Conservation (phyloP, 257 asterid species). For the Ilex asprella region DNA sequence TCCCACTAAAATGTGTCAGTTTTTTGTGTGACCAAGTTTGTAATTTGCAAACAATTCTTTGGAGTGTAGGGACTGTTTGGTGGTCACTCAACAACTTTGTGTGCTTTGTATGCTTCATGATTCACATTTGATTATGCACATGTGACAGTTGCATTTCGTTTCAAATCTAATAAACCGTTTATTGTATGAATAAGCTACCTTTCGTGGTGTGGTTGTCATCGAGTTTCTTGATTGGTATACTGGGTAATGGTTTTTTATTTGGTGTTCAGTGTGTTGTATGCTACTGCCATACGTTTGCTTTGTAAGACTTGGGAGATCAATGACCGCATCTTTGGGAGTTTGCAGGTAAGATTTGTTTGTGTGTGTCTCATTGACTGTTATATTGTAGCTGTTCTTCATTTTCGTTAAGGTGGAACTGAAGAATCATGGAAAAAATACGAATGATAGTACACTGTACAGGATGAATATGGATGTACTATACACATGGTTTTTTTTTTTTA, state of each 20-base stretch:
- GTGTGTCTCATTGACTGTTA: background rate
- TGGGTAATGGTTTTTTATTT: slow-evolving; percentile 13
- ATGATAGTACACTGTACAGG: background rate
- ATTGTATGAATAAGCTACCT: too few relatives aligned
- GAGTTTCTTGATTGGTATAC: slow-evolving; percentile 1
- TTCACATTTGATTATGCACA: background rate
- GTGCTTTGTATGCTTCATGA: background rate
- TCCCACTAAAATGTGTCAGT: too few relatives aligned
- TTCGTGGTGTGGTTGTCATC: too few relatives aligned
- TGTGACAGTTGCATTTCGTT: background rate
- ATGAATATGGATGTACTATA: background rate
- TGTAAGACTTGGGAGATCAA: slow-evolving; percentile 94
- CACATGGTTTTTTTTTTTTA: background rate
- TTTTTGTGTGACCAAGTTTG: too few relatives aligned
- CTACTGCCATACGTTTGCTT: slow-evolving; percentile 79
- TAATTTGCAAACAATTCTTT: too few relatives aligned
- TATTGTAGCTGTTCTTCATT: background rate
- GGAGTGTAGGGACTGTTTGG: background rate
- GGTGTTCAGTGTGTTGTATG: slow-evolving; percentile 54
- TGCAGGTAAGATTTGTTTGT: slow-evolving; percentile 60
- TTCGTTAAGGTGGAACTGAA: slow-evolving; percentile 6
- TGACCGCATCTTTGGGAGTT: slow-evolving; percentile 79
- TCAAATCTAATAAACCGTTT: too few relatives aligned
- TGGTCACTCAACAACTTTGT: slow-evolving; percentile 3
- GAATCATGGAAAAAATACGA: background rate